These are phyloP conservation scores for Vigna unguiculata DNA, from an alignment of 306 rosid species.

Conservation along the genomic window DNA sequence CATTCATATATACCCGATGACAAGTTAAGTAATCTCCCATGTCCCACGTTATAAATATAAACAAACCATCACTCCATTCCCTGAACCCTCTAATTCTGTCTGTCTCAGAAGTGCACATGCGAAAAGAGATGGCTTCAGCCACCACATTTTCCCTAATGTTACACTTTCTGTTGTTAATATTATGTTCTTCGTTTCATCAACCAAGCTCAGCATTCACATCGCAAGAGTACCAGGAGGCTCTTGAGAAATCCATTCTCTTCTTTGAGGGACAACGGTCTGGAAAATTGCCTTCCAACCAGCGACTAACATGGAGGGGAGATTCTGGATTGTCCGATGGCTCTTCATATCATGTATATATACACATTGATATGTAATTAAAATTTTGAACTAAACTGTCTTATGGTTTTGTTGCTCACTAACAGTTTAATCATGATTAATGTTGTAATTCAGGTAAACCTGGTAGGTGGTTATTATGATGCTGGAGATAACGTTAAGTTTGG, in stretches of 20 bases:
- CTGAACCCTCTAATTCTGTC: constrained; percentile 4
- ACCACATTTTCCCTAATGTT: constrained; percentile 38
- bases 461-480: constrained; percentile 96
- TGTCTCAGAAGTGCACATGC: neutral
- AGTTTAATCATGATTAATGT: neutral
- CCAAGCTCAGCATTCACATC: constrained; percentile 62
- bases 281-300: constrained; percentile 70
- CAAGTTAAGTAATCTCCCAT: constrained; percentile 46
- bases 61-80: constrained; percentile 3
- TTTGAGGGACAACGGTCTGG: constrained; percentile 89
- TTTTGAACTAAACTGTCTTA: neutral
- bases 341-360: constrained; percentile 64
- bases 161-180: constrained; percentile 32
- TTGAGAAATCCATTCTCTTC: constrained; percentile 82
- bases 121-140: constrained; percentile 43
- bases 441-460: constrained; percentile 72
- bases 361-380: constrained; percentile 35
- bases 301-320: constrained; percentile 71
- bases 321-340: constrained; percentile 92
- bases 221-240: constrained; percentile 68
- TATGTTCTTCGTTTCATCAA: constrained; percentile 44
- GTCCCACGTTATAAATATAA: constrained; percentile 2
- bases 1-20: no score
- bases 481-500: constrained; percentile 95
- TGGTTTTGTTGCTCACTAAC: constrained; percentile 7